Base-by-base conservation (phyloP, 2,329 filamentous ascomycete species). In the Sporothrix pseudoabietina region DNA sequence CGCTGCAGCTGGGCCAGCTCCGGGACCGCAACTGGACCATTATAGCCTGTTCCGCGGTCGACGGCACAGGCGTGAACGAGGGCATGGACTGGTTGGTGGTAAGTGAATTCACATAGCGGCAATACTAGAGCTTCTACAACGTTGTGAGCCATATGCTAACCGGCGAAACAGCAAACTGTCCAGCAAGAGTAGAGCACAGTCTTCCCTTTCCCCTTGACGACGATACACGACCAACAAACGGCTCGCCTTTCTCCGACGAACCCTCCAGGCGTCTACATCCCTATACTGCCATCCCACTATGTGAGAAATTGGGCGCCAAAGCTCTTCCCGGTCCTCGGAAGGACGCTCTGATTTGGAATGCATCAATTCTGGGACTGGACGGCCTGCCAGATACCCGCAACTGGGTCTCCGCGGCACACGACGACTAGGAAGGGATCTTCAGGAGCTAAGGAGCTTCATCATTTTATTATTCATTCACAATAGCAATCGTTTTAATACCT, bases 81-180 rank as follows among this genome's bases (percentile, higher is more conserved):
- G 96, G 96, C 74, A 99, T 99, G 96, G 96, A 99, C 83, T 99
- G 96, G 96, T 86, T 99, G 80, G 94, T 97, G 86, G 93, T 95
- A 83, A 82, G 87, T 85, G 26, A 41, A n/a, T 26, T 3, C 14
- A 26, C 26, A 26, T 26, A 26, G 26, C 2, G 26, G 26, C 12
- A 32, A 9, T 10, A 12, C 41, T 9, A 1, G 30, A 30, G 32
- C 16, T 16, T 7, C 1, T 26, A 26, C 3, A 1, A 14, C 44
- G 14, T 32, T 19, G 22, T 6, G 47, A 5, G 3, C 22, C 10
- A 52, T 19, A 9, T 35, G 61, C 49, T 69, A 69, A 66, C 49
- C 5, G 39, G 14, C 14, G 30, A 74, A 75, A 3, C 61, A 83
- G 82, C 82, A 83, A 82, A 83, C 82, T 57, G 82, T 83, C 69